Evolutionary conservation across 1,284 basidiomycete genomes (phyloP), one percentile per base, ranked within the genome.

Genomic region (Microbotryum saponariae): DNA sequence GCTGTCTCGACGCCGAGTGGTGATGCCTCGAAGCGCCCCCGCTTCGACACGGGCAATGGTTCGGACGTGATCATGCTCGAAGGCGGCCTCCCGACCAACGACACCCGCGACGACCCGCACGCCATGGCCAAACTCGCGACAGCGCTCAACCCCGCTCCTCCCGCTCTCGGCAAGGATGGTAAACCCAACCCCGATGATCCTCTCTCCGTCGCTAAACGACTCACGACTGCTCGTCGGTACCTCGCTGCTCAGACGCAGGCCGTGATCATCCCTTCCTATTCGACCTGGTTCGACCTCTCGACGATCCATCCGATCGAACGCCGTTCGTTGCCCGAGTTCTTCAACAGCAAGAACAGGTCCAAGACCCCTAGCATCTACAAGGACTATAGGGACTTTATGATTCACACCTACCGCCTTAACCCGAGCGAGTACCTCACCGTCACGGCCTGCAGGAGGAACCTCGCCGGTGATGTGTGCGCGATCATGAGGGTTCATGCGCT

Each of bases 401-500:
- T 99, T 77, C 97, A 99, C 79, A 94, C 94, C 4, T 98, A 97
- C 78, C 82, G 94, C 50, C 81, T 99, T 54, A 84, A 96, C 67
- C 96, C 94, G 1, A 84, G 84, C 49, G 94, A 99, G 76, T 99
- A 99, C 74, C 82, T 99, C 61, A 99, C 96, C 9, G 91, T 98
- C 64, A 99, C 94, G 2, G 94, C 94, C 1, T 99, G 94, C 74
- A 78, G 94, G 72, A 80, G 96, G 67, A 98, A 98, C 77, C 77
- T 99, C 64, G 94, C 94, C 4, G 96, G 96, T 60, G 94, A 99
- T 75, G 94, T 98, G 10, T 97, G 96, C 73, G 92, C 92, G 29
- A 91, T 98, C 74, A 97, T 97, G 93, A 85, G 96, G 57, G 94
- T 98, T 0, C 94, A 99, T 76, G 93, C 91, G 20, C 97, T 99